These are phyloP conservation scores for Sesbania bispinosa DNA, from an alignment of 306 rosid genomes.

Conservation along the genomic window DNA sequence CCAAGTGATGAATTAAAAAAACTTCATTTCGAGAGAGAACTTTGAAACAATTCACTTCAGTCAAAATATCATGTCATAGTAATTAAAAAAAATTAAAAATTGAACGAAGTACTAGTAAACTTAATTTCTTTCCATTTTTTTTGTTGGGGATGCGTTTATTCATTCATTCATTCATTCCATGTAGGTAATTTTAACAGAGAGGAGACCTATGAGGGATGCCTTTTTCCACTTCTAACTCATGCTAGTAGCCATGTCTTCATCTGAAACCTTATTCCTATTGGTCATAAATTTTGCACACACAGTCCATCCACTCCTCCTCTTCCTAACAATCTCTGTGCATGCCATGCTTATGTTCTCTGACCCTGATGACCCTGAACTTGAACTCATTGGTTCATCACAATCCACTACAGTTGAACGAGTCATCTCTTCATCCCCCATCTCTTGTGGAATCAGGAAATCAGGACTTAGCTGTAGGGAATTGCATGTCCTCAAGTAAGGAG, in stretches of 20 bases:
- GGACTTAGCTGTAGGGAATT: conserved; percentile 67
- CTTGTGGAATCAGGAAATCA: conserved; percentile 79
- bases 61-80: conserved; percentile 47
- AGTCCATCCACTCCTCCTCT: conserved; percentile 80
- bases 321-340: conserved; percentile 58
- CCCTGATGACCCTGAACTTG: conserved; percentile 62
- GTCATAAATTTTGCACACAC: conserved; percentile 59
- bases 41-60: conserved; percentile 53
- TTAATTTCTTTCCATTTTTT: neutral
- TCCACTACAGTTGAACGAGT: conserved; percentile 74
- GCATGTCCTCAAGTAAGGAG: conserved; percentile 67
- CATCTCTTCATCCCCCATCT: conserved; percentile 73
- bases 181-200: conserved; percentile 67
- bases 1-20: conserved; percentile 78
- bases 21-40: conserved; percentile 46
- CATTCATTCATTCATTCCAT: too few species aligned
- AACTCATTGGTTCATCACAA: conserved; percentile 68
- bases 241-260: conserved; percentile 76
- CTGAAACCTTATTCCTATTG: conserved; percentile 54
- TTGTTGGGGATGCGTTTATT: conserved; percentile 1
- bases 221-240: conserved; percentile 96
- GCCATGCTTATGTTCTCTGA: conserved; percentile 71
- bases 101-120: neutral
- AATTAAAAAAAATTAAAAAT: neutral
- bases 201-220: conserved; percentile 97